Conservation (phyloP, 305 asterid genomes). For the Fraxinus latifolia region DNA sequence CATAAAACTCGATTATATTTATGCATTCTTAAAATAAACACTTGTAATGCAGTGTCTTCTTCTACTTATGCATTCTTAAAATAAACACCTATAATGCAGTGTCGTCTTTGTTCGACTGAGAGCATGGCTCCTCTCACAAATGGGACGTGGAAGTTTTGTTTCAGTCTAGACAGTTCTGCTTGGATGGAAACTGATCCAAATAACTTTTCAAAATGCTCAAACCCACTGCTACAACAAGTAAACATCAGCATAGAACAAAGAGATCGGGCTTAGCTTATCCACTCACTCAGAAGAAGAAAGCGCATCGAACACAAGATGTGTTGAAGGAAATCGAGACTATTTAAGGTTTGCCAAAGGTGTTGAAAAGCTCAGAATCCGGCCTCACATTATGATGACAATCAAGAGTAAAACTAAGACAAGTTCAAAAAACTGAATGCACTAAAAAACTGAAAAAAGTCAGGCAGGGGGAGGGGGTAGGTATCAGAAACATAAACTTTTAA, state of each 20-base stretch:
- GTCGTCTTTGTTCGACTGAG: not conserved
- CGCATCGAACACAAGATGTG: not conserved
- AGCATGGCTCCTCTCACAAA: not conserved
- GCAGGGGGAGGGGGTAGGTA: not conserved
- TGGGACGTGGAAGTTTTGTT: too few relatives aligned
- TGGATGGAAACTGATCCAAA: not conserved
- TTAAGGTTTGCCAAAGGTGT: not conserved
- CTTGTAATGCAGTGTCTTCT: not conserved
- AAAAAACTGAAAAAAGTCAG: not conserved
- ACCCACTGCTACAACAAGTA: not conserved
- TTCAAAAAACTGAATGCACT: not conserved
- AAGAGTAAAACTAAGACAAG: not conserved
- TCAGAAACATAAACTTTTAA: not conserved
- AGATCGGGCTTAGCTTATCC: not conserved
- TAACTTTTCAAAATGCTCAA: not conserved
- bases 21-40: not conserved
- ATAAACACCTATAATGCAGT: not conserved
- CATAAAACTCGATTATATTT: not conserved
- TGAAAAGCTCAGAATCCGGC: not conserved
- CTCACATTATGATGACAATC: not conserved
- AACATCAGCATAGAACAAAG: not conserved
- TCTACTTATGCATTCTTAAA: not conserved
- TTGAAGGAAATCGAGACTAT: not conserved
- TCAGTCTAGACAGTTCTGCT: not conserved
- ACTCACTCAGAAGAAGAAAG: not conserved